Base-by-base conservation (phyloP, 345 rosid genomes). In the Gossypium raimondii region DNA sequence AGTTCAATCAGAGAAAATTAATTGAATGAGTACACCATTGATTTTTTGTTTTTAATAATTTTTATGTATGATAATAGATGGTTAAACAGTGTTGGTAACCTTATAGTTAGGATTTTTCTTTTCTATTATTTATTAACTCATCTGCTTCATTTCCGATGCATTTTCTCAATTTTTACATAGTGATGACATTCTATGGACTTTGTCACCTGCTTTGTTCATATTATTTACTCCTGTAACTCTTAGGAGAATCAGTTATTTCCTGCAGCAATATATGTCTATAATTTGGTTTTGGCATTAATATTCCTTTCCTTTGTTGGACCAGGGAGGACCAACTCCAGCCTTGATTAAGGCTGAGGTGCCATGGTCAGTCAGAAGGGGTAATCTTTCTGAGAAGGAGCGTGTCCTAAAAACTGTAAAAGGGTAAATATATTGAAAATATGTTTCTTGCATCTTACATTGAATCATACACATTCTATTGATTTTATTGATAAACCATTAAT, bases 331-430 rank as follows among this genome's bases (percentile, higher is more conserved):
- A 44, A 65, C 90, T 76, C 88, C 94, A 71, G 79, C 84, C 29
- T 83, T 93, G 72, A 83, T 87, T 70, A 95, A 91, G 79, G 98
- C 99, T 78, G 96, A 95, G 75, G 89, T 84, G 45, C 99, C 99
- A 68, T 95, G 99, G 99, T 91, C 97, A 13, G 89, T 85, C 67
- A 88, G 79, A 78, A 91, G 87, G 77, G 94, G 90, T 62, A 89
- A 70, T 78, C 87, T 93, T 75, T 90, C 97, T 27, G 99, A 95
- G 12, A 84, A 89, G 63, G 97, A 89, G 6, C 97, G 90, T 68
- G 91, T 95, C 53, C 85, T 95, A 78, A 95, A 89, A 88, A 85
- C 92, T 3, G 90, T 91, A 5, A 95, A 95, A 82, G 94, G 99
- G 99, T 95, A 93, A 86, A 22, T 34, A 18, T 55, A 18, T 38